These are phyloP conservation scores for Sarocladiaceae sp. DNA, from an alignment of 2,329 filamentous ascomycete species.

Conservation along the genomic window DNA sequence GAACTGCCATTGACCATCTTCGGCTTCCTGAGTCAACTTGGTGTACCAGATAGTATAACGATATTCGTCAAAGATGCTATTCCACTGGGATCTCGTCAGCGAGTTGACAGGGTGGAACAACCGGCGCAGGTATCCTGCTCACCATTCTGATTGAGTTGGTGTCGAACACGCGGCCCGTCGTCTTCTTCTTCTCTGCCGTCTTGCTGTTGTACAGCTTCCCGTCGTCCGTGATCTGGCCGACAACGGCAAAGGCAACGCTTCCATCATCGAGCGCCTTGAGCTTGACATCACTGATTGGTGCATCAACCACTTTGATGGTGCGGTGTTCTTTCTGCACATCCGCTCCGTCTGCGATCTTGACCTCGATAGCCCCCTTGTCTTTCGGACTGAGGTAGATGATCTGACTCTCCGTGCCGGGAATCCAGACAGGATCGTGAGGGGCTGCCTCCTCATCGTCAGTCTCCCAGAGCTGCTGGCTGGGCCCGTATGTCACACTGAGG, in stretches of 20 bases:
- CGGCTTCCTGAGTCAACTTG: constrained; percentile 18
- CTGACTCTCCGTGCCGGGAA: constrained; percentile 23
- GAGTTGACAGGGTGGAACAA: neutral
- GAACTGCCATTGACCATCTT: constrained; percentile 24
- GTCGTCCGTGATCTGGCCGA: constrained; percentile 24
- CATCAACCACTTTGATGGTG: constrained; percentile 24
- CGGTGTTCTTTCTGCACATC: constrained; percentile 17
- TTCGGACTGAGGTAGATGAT: constrained; percentile 25
- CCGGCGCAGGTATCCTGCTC: no score
- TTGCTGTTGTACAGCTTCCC: constrained; percentile 27
- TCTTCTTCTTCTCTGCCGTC: constrained; percentile 15
- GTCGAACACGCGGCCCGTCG: constrained; percentile 28
- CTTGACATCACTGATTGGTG: constrained; percentile 25
- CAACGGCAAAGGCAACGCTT: constrained; percentile 27
- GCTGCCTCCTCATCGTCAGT: constrained; percentile 15
- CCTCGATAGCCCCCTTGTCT: constrained; percentile 23
- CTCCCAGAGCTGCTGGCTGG: constrained; percentile 19
- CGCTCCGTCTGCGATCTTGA: constrained; percentile 22
- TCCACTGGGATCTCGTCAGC: constrained; percentile 20
- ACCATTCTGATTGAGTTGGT: constrained; percentile 25
- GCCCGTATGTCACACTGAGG: constrained; percentile 20
- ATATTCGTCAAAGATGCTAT: constrained; percentile 22
- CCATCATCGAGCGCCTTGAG: constrained; percentile 27
- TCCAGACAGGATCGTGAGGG: constrained; percentile 30
- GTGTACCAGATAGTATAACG: constrained; percentile 33